Base-by-base conservation (phyloP, 805 yeast genomes). In the Candida silvatica region DNA sequence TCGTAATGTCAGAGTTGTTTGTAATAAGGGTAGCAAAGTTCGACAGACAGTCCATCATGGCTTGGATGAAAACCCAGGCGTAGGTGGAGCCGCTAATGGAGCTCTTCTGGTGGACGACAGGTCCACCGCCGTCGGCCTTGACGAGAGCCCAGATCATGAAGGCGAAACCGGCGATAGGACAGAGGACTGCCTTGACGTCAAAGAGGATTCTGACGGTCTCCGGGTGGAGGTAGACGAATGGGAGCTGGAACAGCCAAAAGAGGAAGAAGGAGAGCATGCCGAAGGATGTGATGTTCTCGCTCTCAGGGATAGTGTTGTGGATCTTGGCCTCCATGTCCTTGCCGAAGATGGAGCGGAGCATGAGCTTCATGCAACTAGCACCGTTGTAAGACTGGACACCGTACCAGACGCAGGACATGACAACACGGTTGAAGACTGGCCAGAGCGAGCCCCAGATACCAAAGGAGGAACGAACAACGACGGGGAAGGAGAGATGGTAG, bases 361-460 rank as follows among this genome's bases (percentile, higher is more conserved):
- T 82, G 35, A 83, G 60, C 39, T 77, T 72, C n/a, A 87, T 75
- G 61, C 94, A 81, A 42, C 85, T 74, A 20, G 90, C 94, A 36
- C 94, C 92, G 37, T 87, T 70, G 69, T 86, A 81, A 18, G 82
- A 69, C 52, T 86, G 95, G 19, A 84, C 90, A 20, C 92, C 77
- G 51, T 80, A 85, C 96, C 96, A 87, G 34, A 87, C 76, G 44
- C 60, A 54, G 4, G 61, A 51, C 85, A 87, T 80, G 9, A 82
- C 88, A 26, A 84, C 90, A 60, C 97, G 74, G 59, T 87, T 86
- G 34, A 86, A 49, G 32, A 87, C 77, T 3, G 94, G 95, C 95
- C 92, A 87, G 39, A 80, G 61, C 0, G 87, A 79, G 35, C 94
- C 94, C 65, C 77, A 83, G 9, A 83, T 72, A 40, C 97, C 97